These are phyloP conservation scores for Trichoderma afroharzianum DNA, from an alignment of 2,329 filamentous ascomycete genomes.

Conservation along the genomic window DNA sequence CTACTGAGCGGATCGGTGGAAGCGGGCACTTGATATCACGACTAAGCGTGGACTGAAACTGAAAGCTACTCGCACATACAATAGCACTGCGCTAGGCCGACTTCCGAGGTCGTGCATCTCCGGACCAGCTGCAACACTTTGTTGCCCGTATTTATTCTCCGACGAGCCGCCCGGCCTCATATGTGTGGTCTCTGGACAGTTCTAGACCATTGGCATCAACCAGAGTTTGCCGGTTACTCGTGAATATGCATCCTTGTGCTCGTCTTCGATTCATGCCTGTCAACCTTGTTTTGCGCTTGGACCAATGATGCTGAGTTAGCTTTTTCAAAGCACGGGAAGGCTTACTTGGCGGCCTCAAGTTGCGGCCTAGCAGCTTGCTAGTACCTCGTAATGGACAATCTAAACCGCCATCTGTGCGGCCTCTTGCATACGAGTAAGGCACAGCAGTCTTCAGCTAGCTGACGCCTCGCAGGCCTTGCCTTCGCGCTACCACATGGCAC, in stretches of 20 bases:
- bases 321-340: conserved; percentile 6
- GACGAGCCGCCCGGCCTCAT: background rate
- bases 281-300: background rate
- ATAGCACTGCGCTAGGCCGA: background rate
- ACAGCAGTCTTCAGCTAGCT: background rate
- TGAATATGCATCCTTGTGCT: background rate
- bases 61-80: background rate
- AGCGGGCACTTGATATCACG: background rate
- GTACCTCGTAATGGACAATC: conserved; percentile 7
- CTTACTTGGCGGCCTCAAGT: conserved; percentile 4
- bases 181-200: background rate
- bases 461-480: background rate
- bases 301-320: background rate
- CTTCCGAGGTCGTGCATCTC: background rate
- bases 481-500: background rate
- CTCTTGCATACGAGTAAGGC: background rate
- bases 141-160: background rate
- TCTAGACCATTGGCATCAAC: background rate
- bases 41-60: background rate
- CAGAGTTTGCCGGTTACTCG: background rate
- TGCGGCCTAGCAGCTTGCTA: background rate
- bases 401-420: background rate
- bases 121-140: background rate
- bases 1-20: background rate
- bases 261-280: background rate